Evolutionary conservation across 306 rosid species (phyloP).

Genomic region (Corylus heterophylla): DNA sequence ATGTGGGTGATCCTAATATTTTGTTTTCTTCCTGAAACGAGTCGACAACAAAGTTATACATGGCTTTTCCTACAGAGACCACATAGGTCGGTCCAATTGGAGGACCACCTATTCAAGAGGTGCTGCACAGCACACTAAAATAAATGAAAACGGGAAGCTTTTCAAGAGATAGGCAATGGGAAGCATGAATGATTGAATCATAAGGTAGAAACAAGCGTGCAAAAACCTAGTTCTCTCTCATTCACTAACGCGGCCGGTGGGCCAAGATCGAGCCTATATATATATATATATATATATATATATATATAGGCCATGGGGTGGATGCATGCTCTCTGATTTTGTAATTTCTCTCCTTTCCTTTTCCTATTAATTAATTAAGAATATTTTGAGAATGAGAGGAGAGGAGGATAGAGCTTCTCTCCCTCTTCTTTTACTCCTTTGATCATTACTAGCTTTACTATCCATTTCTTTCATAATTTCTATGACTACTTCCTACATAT

Average conservation of each 20-base stretch:
- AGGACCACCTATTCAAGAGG: too few species aligned
- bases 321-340: neutral
- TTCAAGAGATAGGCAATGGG: neutral
- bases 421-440: neutral
- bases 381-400: neutral
- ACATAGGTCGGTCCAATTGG: slow-evolving; percentile 1
- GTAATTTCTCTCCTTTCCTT: neutral
- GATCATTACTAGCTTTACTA: slow-evolving; percentile 1
- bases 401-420: too few species aligned
- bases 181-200: slow-evolving; percentile 16
- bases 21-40: slow-evolving; percentile 11
- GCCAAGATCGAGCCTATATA: neutral
- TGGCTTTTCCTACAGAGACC: slow-evolving; percentile 3
- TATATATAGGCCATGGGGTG: too few species aligned
- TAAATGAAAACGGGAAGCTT: neutral
- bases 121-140: neutral
- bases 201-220: slow-evolving; percentile 11
- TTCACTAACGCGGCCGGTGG: slow-evolving; percentile 1
- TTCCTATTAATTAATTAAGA: neutral
- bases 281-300: too few species aligned
- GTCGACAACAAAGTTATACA: neutral
- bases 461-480: neutral
- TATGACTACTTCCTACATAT: neutral
- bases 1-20: slow-evolving; percentile 13
- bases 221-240: slow-evolving; percentile 7